These are phyloP conservation scores for Theileria luwenshuni DNA, from an alignment of 169 alveolate genomes.

Conservation along the genomic window DNA sequence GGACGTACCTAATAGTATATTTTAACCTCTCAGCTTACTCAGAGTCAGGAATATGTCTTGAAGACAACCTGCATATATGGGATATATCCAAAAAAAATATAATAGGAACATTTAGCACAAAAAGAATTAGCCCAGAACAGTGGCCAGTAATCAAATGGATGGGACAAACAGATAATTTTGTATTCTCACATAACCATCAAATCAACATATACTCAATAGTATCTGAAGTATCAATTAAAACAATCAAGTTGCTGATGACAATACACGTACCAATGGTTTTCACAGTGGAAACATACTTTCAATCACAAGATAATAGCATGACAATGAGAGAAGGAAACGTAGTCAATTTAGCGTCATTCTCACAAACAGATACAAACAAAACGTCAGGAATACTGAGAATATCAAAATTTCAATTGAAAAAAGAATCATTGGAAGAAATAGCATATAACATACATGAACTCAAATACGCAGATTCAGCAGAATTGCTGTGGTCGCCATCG, in stretches of 20 bases:
- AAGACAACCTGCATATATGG: conserved; percentile 70
- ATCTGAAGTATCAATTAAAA: conserved; percentile 50
- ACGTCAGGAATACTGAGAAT: conserved; percentile 53
- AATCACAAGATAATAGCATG: neutral
- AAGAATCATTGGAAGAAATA: conserved; percentile 17
- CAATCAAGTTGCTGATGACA: conserved; percentile 38
- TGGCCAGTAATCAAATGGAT: conserved; percentile 70
- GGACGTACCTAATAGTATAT: conserved; percentile 55
- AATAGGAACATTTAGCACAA: conserved; percentile 59
- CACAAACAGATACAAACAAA: conserved; percentile 45
- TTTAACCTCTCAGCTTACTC: conserved; percentile 58
- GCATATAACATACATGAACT: conserved; percentile 47
- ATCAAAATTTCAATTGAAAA: conserved; percentile 24
- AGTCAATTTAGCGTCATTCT: conserved; percentile 42
- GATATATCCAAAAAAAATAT: conserved; percentile 53
- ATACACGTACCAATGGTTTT: conserved; percentile 56
- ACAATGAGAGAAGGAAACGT: neutral
- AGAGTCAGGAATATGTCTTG: conserved; percentile 48
- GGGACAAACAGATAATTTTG: conserved; percentile 53
- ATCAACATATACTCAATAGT: conserved; percentile 45
- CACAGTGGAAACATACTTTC: conserved; percentile 40
- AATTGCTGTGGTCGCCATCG: conserved; percentile 67
- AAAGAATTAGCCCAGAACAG: conserved; percentile 63
- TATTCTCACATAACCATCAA: conserved; percentile 50
- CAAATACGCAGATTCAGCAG: conserved; percentile 63